Conservation (phyloP, 75 land plant genomes). For the Pseudotsuga menziesii region DNA sequence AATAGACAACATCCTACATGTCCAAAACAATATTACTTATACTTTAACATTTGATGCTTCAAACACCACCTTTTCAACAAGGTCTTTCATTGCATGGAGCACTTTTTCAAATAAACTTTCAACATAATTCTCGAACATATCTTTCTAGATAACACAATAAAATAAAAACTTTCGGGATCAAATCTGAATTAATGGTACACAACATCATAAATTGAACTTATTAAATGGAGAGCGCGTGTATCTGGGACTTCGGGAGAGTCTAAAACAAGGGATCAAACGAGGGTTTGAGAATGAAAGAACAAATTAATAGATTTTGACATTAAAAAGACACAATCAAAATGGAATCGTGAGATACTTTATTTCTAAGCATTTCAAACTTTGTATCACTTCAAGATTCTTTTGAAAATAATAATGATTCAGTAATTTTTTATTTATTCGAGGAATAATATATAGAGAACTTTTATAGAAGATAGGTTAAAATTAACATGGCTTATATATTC, state of each 20-base stretch:
- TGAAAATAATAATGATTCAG: too few relatives aligned
- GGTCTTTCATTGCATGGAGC: conserved; percentile 74
- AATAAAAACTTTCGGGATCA: not conserved
- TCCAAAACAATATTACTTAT: not conserved
- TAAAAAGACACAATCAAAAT: not conserved
- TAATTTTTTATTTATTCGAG: too few relatives aligned
- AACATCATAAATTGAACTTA: not conserved
- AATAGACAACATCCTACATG: not conserved
- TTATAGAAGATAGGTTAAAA: too few relatives aligned
- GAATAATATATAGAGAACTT: too few relatives aligned
- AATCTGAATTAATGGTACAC: not conserved
- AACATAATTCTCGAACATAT: conserved; percentile 67
- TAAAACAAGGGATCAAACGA: not conserved
- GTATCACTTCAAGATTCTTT: too few relatives aligned
- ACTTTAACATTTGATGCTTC: not conserved
- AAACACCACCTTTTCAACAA: conserved; percentile 59
- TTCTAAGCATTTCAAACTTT: conserved; percentile 87
- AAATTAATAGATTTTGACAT: not conserved
- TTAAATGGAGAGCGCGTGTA: not conserved
- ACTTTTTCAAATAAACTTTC: conserved; percentile 92
- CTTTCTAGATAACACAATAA: conserved; percentile 52
- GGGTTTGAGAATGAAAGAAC: not conserved
- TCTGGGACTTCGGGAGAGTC: not conserved
- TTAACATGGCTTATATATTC: too few relatives aligned
- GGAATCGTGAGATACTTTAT: conserved; percentile 57